Percentiles rank a stretch among this genome's conserved stretches.
These are phyloP conservation scores for Prunus salicina DNA, from an alignment of 306 rosid species.

Conservation along the genomic window DNA sequence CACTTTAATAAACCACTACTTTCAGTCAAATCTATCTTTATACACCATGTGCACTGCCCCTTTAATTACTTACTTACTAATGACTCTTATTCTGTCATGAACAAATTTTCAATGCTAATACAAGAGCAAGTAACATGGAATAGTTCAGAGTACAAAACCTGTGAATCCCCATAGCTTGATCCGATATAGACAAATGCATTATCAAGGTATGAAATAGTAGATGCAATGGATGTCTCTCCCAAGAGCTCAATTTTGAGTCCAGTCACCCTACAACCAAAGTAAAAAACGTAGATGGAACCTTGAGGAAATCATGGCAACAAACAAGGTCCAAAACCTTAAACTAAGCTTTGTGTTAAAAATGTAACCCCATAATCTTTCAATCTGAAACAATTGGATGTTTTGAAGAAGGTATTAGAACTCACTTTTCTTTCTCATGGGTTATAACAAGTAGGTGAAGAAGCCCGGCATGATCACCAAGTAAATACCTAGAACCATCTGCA, in stretches of 20 bases:
- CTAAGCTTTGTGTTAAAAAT: background rate
- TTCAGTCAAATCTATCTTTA: background rate
- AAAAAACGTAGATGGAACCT: conserved; percentile 8
- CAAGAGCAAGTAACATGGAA: background rate
- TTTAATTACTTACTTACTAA: background rate
- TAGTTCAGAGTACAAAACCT: conserved; percentile 43
- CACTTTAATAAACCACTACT: background rate
- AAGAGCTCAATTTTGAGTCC: conserved; percentile 92
- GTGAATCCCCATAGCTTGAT: conserved; percentile 96
- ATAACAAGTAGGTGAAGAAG: conserved; percentile 90
- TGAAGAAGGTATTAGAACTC: conserved; percentile 21
- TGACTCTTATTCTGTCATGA: background rate
- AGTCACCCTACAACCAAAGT: conserved; percentile 64
- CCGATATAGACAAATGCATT: conserved; percentile 89
- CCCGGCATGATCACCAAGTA: conserved; percentile 95
- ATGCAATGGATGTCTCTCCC: conserved; percentile 96
- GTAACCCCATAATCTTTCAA: background rate
- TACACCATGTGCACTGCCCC: background rate
- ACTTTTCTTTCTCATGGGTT: conserved; percentile 96
- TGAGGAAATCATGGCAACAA: background rate
- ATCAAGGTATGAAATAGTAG: conserved; percentile 93
- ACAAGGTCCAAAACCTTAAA: background rate
- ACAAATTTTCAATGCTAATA: background rate
- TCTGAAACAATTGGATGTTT: background rate
- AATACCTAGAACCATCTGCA: conserved; percentile 94